phyloP scores from a whole-genome alignment of 2,329 filamentous ascomycete genomes.

The Fusarium continuum region DNA sequence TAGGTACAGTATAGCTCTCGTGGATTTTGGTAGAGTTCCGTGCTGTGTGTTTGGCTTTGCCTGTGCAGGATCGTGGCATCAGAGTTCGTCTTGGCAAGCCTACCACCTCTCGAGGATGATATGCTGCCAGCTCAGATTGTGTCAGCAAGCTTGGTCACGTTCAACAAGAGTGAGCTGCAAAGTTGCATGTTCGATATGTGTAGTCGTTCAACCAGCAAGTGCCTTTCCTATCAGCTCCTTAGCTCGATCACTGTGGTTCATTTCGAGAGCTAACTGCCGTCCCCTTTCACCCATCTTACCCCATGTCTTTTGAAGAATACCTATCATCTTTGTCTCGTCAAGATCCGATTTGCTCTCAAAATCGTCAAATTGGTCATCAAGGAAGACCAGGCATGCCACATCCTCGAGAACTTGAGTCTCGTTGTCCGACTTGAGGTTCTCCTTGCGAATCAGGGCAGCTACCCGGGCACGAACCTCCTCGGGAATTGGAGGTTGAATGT shows the following conservation, averaged over 20 bases:
- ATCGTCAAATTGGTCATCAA: constrained; percentile 85
- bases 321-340: constrained; percentile 80
- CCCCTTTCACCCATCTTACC: constrained; percentile 75
- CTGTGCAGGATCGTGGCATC: constrained; percentile 8
- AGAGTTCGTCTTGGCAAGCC: background rate
- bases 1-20: background rate
- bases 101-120: background rate
- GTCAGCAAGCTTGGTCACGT: background rate
- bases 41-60: background rate
- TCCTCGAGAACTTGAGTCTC: constrained; percentile 84
- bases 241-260: constrained; percentile 71
- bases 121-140: background rate
- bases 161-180: background rate
- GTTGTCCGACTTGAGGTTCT: constrained; percentile 66
- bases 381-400: constrained; percentile 85
- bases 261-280: constrained; percentile 69
- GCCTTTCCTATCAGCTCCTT: constrained; percentile 71
- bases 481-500: constrained; percentile 51
- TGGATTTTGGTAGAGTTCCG: background rate
- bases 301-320: constrained; percentile 78
- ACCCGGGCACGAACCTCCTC: constrained; percentile 68
- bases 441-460: constrained; percentile 79
- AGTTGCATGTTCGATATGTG: background rate
- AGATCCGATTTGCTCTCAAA: constrained; percentile 73
- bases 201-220: constrained; percentile 48